Evolutionary conservation across 2,329 filamentous ascomycete species (phyloP), one percentile per base, ranked within the genome.

Genomic region (Coniochaeta sp.): DNA sequence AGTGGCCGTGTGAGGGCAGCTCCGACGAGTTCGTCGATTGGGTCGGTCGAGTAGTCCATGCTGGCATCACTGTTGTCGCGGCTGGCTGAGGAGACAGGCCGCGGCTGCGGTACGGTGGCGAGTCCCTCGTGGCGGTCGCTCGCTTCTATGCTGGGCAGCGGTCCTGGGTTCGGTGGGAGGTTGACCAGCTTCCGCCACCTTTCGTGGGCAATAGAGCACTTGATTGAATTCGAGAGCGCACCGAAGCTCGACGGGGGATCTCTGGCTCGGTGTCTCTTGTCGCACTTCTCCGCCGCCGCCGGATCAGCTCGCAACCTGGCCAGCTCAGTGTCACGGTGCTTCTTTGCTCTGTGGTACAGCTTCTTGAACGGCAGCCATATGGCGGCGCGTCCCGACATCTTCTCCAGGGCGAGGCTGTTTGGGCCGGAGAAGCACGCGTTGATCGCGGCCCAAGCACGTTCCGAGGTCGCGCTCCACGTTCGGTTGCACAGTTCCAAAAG

Each of bases 301-400:
- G 77, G 78, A 42, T 85, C 73, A 1, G 71, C 71, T 24, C 74
- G 75, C 22, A 86, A 72, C 0, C 82, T 77, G 10, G 69, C 66
- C 12, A 85, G 71, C 66, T 86, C 82, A 0, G 74, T 71, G 8
- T 78, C 77, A 5, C 83, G 77, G 62, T 85, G 79, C 61, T 74
- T 77, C 44, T 74, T 76, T 0, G 82, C 81, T 62, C 81, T 80
- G 58, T 77, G 65, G 65, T 82, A 82, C 1, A 86, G 74, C 63
- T 79, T 83, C 55, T 78, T 77, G 55, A 86, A 71, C 0, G 83
- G 82, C 50, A 83, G 66, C 72, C 82, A 82, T 2, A 84, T 77
- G 0, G 78, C 77, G 10, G 76, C 72, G 44, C 81, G 76, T 60
- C 77, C 75, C 2, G 74, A 70, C 58, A 77, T 76, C 64, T 74